Evolutionary conservation across 2,329 filamentous ascomycete genomes (phyloP).

Genomic region (Aspergillus eucalypticola): DNA sequence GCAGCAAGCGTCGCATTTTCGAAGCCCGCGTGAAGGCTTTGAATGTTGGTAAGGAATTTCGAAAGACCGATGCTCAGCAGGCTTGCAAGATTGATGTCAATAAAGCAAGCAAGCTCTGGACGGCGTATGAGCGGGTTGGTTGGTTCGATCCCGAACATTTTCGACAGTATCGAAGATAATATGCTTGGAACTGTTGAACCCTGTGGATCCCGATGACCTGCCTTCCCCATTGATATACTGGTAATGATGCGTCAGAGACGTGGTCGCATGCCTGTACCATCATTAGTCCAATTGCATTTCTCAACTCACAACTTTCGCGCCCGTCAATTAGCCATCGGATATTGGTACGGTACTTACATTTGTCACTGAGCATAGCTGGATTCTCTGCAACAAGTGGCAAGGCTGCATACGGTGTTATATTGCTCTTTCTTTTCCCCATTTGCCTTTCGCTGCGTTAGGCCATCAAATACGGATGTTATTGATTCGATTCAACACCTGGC

Average conservation of each 20-base stretch:
- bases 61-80: conserved; percentile 93
- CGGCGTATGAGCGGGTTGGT: conserved; percentile 80
- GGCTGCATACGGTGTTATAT: neutral
- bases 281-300: neutral
- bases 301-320: neutral
- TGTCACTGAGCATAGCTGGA: conserved; percentile 13
- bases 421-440: neutral
- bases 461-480: neutral
- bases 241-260: conserved; percentile 16
- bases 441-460: neutral
- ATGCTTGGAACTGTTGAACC: neutral
- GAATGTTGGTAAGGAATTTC: conserved; percentile 75
- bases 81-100: conserved; percentile 99
- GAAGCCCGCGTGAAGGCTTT: conserved; percentile 68
- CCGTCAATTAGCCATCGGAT: neutral
- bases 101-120: conserved; percentile 92
- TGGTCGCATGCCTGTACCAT: neutral
- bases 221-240: neutral
- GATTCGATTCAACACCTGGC: neutral
- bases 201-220: neutral
- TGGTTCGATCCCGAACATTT: conserved; percentile 68
- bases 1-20: conserved; percentile 92
- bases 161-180: conserved; percentile 41
- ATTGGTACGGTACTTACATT: neutral
- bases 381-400: conserved; percentile 6